These are phyloP conservation scores for Aspergillus bridgeri DNA, from an alignment of 495 filamentous ascomycete genomes.

Conservation along the genomic window DNA sequence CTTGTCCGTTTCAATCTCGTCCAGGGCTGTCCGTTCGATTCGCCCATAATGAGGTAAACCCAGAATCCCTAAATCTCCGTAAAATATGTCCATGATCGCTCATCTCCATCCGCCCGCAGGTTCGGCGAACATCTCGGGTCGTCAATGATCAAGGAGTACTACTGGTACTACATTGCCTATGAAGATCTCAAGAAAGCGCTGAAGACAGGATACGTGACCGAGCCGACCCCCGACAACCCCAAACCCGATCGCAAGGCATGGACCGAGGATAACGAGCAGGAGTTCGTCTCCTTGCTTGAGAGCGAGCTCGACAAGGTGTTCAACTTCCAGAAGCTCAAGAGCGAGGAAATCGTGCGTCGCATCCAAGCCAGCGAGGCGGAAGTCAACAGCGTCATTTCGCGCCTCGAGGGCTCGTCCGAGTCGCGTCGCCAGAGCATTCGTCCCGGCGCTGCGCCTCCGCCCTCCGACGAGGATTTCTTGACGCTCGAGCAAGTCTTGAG, in stretches of 20 bases:
- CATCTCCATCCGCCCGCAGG: slow-evolving; percentile 49
- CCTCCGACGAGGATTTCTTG: slow-evolving; percentile 86
- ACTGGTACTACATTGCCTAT: slow-evolving; percentile 97
- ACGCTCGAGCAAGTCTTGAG: slow-evolving; percentile 91
- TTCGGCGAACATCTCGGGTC: slow-evolving; percentile 95
- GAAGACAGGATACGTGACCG: slow-evolving; percentile 63
- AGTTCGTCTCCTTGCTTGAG: slow-evolving; percentile 83
- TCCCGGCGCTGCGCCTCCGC: slow-evolving; percentile 29
- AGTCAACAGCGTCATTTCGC: slow-evolving; percentile 79
- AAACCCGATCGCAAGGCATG: slow-evolving; percentile 64
- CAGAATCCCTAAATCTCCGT: background rate
- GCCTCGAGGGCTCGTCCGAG: slow-evolving; percentile 47
- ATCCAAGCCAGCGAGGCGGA: slow-evolving; percentile 85
- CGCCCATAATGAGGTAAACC: background rate
- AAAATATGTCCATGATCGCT: background rate
- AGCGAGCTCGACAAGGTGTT: slow-evolving; percentile 94
- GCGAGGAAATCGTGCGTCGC: slow-evolving; percentile 84
- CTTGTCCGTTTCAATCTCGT: background rate
- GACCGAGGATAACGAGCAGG: slow-evolving; percentile 88
- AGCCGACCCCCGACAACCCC: slow-evolving; percentile 50
- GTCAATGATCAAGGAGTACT: slow-evolving; percentile 90
- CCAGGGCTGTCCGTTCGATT: background rate
- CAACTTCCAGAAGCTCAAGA: slow-evolving; percentile 93
- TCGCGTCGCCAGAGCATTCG: slow-evolving; percentile 25
- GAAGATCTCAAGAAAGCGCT: slow-evolving; percentile 87